Percentiles rank a stretch among this genome's conserved stretches.
Evolutionary conservation across 371 early-diverging fungal species (phyloP).

Genomic region (Rhizopus stolonifer): DNA sequence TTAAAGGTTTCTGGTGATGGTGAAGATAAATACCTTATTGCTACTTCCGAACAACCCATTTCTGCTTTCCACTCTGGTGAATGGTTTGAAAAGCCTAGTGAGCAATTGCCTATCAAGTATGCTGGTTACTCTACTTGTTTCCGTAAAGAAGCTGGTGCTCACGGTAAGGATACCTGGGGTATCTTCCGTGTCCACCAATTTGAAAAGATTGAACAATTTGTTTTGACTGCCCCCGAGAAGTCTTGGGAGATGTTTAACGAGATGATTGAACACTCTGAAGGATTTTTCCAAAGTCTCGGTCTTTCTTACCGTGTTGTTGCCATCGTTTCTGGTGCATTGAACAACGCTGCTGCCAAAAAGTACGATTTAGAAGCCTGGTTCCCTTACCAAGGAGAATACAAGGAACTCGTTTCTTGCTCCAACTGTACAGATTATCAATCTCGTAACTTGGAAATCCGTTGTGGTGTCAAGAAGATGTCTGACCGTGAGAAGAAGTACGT

Average conservation of each 20-base stretch:
- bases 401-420: constrained; percentile 99
- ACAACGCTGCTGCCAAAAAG: constrained; percentile 99
- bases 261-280: constrained; percentile 94
- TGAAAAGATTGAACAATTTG: constrained; percentile 99
- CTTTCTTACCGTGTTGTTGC: constrained; percentile 95
- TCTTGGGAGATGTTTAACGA: constrained; percentile 97
- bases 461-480: constrained; percentile 96
- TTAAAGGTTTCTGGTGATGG: constrained; percentile 71
- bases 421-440: constrained; percentile 99
- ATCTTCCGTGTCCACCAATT: constrained; percentile 99
- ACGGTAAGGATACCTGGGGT: constrained; percentile 99
- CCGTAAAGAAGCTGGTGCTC: constrained; percentile 99
- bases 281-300: constrained; percentile 95
- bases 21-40: constrained; percentile 98
- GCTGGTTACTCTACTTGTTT: constrained; percentile 99
- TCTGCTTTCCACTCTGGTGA: constrained; percentile 96
- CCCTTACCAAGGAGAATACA: constrained; percentile 97
- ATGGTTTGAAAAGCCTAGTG: constrained; percentile 92
- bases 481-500: constrained; percentile 97
- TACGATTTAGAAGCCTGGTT: constrained; percentile 99
- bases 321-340: constrained; percentile 97
- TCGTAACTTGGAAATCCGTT: constrained; percentile 95
- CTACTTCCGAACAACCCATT: constrained; percentile 99
- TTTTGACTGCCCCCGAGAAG: constrained; percentile 95
- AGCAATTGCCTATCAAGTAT: constrained; percentile 93